phyloP scores from a whole-genome alignment of 441 rosid species.

The Rhodomyrtus psidioides region DNA sequence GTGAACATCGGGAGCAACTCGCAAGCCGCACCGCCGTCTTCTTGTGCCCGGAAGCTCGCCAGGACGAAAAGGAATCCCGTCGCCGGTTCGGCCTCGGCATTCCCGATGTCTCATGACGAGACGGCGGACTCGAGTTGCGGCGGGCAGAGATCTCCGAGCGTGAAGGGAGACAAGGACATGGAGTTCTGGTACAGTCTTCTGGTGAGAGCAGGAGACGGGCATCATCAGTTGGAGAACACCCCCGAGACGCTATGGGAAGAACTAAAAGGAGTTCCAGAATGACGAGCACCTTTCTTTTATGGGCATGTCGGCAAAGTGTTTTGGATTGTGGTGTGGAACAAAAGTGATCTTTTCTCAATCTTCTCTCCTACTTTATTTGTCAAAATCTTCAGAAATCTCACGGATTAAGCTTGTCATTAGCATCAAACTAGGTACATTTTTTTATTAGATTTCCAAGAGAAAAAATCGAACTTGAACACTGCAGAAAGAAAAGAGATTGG shows the following conservation, averaged over 20 bases:
- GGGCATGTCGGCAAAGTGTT: not conserved
- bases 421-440: not conserved
- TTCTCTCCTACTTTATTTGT: not conserved
- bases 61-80: not conserved
- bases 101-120: not conserved
- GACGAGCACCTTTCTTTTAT: not conserved
- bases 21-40: not conserved
- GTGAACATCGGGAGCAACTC: not conserved
- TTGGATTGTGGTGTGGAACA: not conserved
- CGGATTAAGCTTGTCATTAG: not conserved
- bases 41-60: not conserved
- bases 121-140: not conserved
- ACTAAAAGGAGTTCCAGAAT: not conserved
- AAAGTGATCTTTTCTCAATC: not conserved
- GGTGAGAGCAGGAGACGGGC: slow-evolving; percentile 8
- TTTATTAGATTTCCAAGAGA: not conserved
- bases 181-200: slow-evolving; percentile 20
- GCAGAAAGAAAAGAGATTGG: not conserved
- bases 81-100: not conserved
- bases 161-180: not conserved
- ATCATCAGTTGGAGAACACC: not conserved
- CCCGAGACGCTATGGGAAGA: not conserved
- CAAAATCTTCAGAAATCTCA: not conserved
- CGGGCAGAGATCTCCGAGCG: not conserved
- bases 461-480: not conserved